phyloP scores from a whole-genome alignment of 306 rosid species.

The Argentina anserina region DNA sequence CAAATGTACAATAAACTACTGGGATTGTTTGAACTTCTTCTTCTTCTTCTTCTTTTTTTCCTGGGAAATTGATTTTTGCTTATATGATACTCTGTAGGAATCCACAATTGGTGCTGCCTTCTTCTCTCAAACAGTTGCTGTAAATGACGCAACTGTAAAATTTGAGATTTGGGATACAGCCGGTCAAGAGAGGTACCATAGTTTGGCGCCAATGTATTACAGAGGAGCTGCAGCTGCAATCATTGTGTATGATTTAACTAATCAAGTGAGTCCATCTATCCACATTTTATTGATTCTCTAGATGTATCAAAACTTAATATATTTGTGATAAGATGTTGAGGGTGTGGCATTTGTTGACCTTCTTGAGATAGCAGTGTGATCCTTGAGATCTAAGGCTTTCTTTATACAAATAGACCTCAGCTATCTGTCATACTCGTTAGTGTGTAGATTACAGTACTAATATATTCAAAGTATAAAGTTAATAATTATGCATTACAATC shows the following conservation, averaged over 20 bases:
- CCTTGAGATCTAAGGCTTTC: slow-evolving; percentile 6
- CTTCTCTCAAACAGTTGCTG: slow-evolving; percentile 65
- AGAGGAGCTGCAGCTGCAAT: slow-evolving; percentile 70
- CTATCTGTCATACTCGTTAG: not conserved
- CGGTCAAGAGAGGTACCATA: slow-evolving; percentile 62
- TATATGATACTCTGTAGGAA: slow-evolving; percentile 35
- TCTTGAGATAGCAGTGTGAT: not conserved
- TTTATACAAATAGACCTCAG: not conserved
- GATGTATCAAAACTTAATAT: not conserved
- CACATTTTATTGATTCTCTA: not conserved
- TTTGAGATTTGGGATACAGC: slow-evolving; percentile 70
- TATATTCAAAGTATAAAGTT: not conserved
- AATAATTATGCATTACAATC: not conserved
- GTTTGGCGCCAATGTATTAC: slow-evolving; percentile 64
- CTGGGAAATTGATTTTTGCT: slow-evolving; percentile 3
- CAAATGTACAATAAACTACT: not conserved
- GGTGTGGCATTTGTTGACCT: not conserved
- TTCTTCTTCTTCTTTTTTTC: not conserved
- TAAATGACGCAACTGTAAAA: slow-evolving; percentile 58
- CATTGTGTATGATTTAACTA: slow-evolving; percentile 54
- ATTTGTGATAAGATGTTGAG: not conserved
- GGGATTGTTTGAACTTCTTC: not conserved
- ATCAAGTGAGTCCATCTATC: slow-evolving; percentile 38
- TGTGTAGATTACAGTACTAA: not conserved
- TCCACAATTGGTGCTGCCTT: slow-evolving; percentile 65